These are phyloP conservation scores for Globisporangium mamillatum DNA, from an alignment of 352 stramenopile species.

Conservation along the genomic window DNA sequence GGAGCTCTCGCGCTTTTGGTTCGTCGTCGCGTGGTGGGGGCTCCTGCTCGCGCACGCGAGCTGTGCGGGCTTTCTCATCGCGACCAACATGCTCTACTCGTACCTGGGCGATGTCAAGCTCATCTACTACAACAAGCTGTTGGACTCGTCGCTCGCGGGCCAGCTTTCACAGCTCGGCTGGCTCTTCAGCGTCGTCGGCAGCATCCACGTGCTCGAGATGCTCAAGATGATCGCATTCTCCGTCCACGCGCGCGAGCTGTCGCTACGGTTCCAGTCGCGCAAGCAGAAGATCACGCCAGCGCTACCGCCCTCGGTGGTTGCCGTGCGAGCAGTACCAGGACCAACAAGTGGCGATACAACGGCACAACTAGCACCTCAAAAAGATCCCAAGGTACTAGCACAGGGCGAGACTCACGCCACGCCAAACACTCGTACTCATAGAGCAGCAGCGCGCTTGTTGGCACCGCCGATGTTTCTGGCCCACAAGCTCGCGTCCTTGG, in stretches of 20 bases:
- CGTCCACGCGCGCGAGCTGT: constrained; percentile 21
- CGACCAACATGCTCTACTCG: constrained; percentile 27
- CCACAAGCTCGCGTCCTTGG: neutral
- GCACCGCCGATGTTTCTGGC: neutral
- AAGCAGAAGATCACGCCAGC: constrained; percentile 11
- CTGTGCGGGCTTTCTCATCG: constrained; percentile 27
- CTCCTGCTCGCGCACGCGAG: constrained; percentile 23
- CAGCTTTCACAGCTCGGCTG: constrained; percentile 26
- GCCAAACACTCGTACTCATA: neutral
- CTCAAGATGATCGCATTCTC: constrained; percentile 32
- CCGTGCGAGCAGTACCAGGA: neutral
- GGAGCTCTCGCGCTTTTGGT: constrained; percentile 19
- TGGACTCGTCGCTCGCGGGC: constrained; percentile 25
- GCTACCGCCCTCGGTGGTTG: constrained; percentile 13
- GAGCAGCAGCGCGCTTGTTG: neutral
- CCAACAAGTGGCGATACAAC: neutral
- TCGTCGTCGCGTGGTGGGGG: constrained; percentile 27
- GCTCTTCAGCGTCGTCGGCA: constrained; percentile 24
- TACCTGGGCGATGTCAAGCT: constrained; percentile 28
- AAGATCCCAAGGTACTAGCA: neutral
- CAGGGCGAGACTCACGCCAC: neutral
- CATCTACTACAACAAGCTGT: constrained; percentile 48
- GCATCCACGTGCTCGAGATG: constrained; percentile 29
- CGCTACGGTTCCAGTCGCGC: constrained; percentile 19
- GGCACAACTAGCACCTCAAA: neutral